Conservation (phyloP, 2,329 filamentous ascomycete genomes). For the Metarhizium robertsii region DNA sequence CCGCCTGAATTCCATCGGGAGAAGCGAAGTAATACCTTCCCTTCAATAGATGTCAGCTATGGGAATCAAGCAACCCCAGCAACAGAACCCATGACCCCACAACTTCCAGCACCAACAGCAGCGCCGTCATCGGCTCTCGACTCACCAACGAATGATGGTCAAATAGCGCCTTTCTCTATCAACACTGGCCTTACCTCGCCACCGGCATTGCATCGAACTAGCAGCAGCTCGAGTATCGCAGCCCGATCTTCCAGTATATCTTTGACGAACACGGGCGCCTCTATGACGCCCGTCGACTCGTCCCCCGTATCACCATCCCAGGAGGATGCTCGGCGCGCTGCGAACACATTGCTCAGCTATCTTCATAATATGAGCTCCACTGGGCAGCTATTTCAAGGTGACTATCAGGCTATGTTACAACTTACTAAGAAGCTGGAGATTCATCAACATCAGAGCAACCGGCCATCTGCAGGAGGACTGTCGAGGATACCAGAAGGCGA, state of each 20-base stretch:
- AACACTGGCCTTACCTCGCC: constrained; percentile 34
- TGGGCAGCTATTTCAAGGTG: constrained; percentile 59
- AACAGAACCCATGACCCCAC: constrained; percentile 39
- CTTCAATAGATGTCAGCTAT: constrained; percentile 57
- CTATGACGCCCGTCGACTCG: constrained; percentile 33
- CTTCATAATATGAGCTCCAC: constrained; percentile 60
- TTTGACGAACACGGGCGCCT: constrained; percentile 8
- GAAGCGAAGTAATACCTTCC: constrained; percentile 73
- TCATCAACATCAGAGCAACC: constrained; percentile 36
- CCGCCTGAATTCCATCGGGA: constrained; percentile 55
- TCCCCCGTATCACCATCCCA: constrained; percentile 63
- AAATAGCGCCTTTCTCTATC: constrained; percentile 31
- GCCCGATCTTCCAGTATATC: constrained; percentile 14
- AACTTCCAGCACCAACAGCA: constrained; percentile 32
- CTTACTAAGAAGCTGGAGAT: constrained; percentile 79
- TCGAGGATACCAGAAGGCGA: constrained; percentile 51
- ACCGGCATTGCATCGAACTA: constrained; percentile 22
- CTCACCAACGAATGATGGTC: constrained; percentile 38
- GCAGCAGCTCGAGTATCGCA: constrained; percentile 26
- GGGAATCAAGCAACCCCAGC: constrained; percentile 28
- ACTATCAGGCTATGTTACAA: constrained; percentile 69
- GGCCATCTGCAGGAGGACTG: constrained; percentile 35
- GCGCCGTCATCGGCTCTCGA: constrained; percentile 44
- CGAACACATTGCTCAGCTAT: constrained; percentile 74
- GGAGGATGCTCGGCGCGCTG: constrained; percentile 75